Evolutionary conservation across 495 filamentous ascomycete species (phyloP).

Genomic region (Penicillium fimorum): DNA sequence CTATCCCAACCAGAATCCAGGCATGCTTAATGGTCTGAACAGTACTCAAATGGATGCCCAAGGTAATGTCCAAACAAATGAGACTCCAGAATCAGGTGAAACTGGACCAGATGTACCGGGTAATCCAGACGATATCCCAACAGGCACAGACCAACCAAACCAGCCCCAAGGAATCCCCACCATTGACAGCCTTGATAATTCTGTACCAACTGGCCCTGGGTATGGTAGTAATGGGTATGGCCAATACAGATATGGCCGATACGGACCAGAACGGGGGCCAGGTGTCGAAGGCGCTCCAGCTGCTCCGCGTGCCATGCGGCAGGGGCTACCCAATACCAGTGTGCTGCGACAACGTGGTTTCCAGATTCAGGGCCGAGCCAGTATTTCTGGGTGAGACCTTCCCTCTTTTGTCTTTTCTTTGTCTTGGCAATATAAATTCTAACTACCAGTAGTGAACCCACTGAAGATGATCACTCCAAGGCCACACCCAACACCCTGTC

Average conservation of each 20-base stretch:
- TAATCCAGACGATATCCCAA: slow-evolving; percentile 14
- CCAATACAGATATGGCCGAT: slow-evolving; percentile 35
- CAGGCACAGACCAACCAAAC: slow-evolving; percentile 22
- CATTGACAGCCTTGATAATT: slow-evolving; percentile 44
- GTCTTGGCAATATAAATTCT: not conserved
- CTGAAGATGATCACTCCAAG: not conserved
- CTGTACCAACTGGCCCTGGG: slow-evolving; percentile 15
- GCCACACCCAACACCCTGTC: slow-evolving; percentile 34
- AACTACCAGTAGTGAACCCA: slow-evolving; percentile 1
- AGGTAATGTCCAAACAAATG: slow-evolving; percentile 7
- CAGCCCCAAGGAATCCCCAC: slow-evolving; percentile 47
- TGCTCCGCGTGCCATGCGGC: slow-evolving; percentile 89
- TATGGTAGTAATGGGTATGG: slow-evolving; percentile 20
- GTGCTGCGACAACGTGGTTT: slow-evolving; percentile 46
- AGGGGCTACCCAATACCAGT: slow-evolving; percentile 77
- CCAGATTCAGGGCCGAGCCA: slow-evolving; percentile 28
- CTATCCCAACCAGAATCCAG: slow-evolving; percentile 34
- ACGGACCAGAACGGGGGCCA: slow-evolving; percentile 47
- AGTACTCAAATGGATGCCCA: slow-evolving; percentile 1
- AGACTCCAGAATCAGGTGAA: slow-evolving; percentile 15
- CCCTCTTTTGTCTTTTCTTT: not conserved
- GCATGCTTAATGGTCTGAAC: slow-evolving; percentile 3
- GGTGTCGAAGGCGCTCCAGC: slow-evolving; percentile 82
- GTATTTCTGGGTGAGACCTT: slow-evolving; percentile 40
- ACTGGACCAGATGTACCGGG: slow-evolving; percentile 14